A percentile compares a stretch with the other conserved stretches of the same genome.
Conservation (phyloP, 2,329 filamentous ascomycete species). For the Pestalotiopsis fici region DNA sequence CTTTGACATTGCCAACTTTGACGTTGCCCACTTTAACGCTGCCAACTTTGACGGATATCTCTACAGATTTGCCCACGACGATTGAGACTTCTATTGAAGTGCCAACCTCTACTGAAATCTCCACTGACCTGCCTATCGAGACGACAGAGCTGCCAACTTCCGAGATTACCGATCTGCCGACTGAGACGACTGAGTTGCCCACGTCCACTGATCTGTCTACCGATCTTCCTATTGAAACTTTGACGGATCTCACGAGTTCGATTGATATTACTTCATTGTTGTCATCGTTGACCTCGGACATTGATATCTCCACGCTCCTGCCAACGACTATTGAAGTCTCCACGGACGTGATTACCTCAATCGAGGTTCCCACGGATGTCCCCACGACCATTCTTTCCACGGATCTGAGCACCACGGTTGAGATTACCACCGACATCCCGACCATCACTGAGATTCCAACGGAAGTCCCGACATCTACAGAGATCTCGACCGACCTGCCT, state of each 20-base stretch:
- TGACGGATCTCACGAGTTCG: too few relatives aligned
- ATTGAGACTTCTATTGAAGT: background rate
- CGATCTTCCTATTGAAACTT: too few relatives aligned
- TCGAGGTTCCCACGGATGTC: background rate
- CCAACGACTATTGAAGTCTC: background rate
- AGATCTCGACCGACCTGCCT: background rate
- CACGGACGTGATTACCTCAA: background rate
- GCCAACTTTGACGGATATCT: background rate
- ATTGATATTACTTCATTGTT: too few relatives aligned
- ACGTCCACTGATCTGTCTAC: too few relatives aligned
- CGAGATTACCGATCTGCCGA: background rate
- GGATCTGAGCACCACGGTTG: background rate
- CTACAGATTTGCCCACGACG: background rate
- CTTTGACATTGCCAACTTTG: too few relatives aligned
- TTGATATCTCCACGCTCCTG: background rate
- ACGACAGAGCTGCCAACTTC: background rate
- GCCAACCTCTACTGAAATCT: background rate
- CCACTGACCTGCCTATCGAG: background rate
- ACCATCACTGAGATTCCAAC: background rate
- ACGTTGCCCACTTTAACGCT: too few relatives aligned
- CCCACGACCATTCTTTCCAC: background rate
- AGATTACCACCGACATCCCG: background rate
- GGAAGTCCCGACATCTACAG: background rate
- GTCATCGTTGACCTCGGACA: background rate
- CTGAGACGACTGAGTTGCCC: too few relatives aligned